Conservation (phyloP, 345 rosid species). For the Citrus medica region DNA sequence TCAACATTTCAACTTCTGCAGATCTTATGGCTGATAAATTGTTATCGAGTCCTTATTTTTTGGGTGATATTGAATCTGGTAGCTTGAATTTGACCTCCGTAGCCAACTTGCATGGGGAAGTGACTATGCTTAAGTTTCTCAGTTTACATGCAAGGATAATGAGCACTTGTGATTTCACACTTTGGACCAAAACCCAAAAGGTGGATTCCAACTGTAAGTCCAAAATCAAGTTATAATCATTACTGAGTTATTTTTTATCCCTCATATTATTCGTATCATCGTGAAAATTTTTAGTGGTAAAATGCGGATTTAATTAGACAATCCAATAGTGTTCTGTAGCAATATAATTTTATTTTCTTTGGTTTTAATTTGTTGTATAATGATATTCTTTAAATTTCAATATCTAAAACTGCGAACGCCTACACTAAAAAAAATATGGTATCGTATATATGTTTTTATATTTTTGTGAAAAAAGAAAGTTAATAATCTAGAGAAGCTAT, state of each 20-base stretch:
- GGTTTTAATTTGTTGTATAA: too few species aligned
- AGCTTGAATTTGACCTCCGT: slow-evolving; percentile 30
- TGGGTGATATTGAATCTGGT: slow-evolving; percentile 29
- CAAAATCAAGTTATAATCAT: slow-evolving; percentile 23
- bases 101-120: slow-evolving; percentile 34
- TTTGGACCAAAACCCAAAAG: slow-evolving; percentile 11
- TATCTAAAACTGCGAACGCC: neutral
- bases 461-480: too few species aligned
- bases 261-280: neutral
- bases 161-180: slow-evolving; percentile 24
- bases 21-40: slow-evolving; percentile 26
- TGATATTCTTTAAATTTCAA: too few species aligned
- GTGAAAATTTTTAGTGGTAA: neutral
- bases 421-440: too few species aligned
- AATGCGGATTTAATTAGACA: neutral
- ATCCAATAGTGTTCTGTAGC: neutral
- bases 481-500: neutral
- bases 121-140: slow-evolving; percentile 25
- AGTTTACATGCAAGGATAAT: slow-evolving; percentile 23
- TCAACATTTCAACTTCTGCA: slow-evolving; percentile 28
- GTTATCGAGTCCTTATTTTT: slow-evolving; percentile 18
- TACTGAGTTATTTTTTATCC: neutral
- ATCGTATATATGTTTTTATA: too few species aligned
- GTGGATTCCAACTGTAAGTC: slow-evolving; percentile 23
- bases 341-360: too few species aligned